Evolutionary conservation across 164 flowering plant genomes (phyloP), one percentile per base, ranked within the genome.

Genomic region (Liriodendron chinense): DNA sequence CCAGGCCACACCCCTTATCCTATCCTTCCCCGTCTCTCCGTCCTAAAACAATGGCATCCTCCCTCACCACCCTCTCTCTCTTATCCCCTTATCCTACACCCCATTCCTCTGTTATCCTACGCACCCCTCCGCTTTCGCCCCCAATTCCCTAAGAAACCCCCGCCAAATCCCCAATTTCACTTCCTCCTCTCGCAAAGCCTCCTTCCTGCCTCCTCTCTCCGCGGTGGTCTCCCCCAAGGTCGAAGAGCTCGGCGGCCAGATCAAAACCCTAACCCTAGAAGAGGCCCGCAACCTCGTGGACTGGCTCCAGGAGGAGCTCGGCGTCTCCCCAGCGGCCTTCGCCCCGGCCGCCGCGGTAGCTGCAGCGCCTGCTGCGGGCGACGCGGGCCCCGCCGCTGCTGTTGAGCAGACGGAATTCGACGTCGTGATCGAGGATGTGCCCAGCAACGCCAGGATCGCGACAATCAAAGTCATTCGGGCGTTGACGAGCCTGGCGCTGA

Each of bases 321-420:
- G 99, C 0, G 97, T 94, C 68, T 89, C 98, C 50, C 91, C 98
- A 1, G 96, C 97, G 1, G 80, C 97, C 6, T 90, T 94, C 79
- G 97, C 96, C 14, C 94, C 99, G 13, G 95, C 84, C 0, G 91
- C 79, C 1, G 92, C 76, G 12, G 94, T 77, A 20, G 67, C 71
- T 21, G 57, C 67, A 21, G 89, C 70, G 1, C 75, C 82, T 0
- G 85, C 88, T 0, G 87, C 79, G 1, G 84, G 78, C 7, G 89
- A 81, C 0, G 89, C 72, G 0, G 96, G 80, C 0, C 91, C 86
- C 0, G 91, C 90, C 0, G 86, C 84, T 0, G 94, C 82, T 1
- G 98, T 89, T 87, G 99, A 96, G 97, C 85, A 96, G 91, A 94
- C 98, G 68, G 99, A 96, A 84, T 96, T 96, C 82, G 98, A 96